Conservation (phyloP, 371 early-diverging fungal genomes). For the Polyrhizophydium stewartii region DNA sequence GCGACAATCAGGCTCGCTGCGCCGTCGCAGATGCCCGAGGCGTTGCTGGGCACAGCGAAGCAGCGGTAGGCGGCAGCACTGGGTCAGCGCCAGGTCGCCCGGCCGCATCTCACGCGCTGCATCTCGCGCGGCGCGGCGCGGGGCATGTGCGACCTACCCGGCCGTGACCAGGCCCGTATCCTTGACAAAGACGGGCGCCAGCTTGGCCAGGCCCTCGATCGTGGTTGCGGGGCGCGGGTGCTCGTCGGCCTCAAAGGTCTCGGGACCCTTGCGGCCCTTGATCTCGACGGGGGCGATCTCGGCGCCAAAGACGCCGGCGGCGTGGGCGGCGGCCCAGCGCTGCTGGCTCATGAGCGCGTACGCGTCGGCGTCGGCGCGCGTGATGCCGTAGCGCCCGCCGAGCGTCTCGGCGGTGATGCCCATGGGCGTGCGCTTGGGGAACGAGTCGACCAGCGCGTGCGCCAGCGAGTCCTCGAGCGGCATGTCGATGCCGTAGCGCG, state of each 20-base stretch:
- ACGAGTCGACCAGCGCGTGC: conserved; percentile 81
- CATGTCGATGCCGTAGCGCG: conserved; percentile 79
- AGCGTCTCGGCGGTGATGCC: conserved; percentile 96
- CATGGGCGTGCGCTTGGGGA: conserved; percentile 85
- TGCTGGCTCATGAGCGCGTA: conserved; percentile 82
- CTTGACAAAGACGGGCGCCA: conserved; percentile 87
- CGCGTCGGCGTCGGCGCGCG: conserved; percentile 81
- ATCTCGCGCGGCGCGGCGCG: not conserved
- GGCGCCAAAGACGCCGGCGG: conserved; percentile 67
- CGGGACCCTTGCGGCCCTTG: conserved; percentile 68
- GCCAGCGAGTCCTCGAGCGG: conserved; percentile 85
- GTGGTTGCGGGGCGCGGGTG: conserved; percentile 85
- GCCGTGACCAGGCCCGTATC: conserved; percentile 87
- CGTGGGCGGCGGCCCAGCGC: conserved; percentile 72
- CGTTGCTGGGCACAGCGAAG: conserved; percentile 49
- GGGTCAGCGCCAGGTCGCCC: not conserved
- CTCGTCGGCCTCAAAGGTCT: conserved; percentile 72
- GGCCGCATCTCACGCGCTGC: no score
- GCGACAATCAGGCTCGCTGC: conserved; percentile 90
- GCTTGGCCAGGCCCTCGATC: conserved; percentile 69
- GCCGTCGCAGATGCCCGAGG: conserved; percentile 95
- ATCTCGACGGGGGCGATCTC: conserved; percentile 89
- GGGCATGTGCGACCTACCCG: conserved; percentile 42
- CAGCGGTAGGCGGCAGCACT: not conserved
- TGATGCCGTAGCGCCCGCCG: conserved; percentile 76